Base-by-base conservation (phyloP, 306 rosid species). In the Fragaria nilgerrensis region DNA sequence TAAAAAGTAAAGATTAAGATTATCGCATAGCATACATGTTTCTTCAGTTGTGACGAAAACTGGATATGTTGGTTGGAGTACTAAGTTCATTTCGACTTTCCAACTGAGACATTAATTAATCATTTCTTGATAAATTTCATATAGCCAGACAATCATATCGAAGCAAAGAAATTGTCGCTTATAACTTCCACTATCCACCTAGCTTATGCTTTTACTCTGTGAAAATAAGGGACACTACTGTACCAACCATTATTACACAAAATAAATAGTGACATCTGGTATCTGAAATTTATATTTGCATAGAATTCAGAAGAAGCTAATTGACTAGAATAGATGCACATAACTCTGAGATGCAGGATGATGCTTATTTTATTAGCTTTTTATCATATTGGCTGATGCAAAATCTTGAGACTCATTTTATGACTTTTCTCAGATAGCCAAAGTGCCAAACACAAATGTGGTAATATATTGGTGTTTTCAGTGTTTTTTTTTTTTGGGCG, bases 131-230 rank as follows among this genome's bases (percentile, higher is more conserved):
- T 69, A 12, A 66, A 48, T 72, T 13, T 67, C 22, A 2, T 50
- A 47, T 74, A 74, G 68, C 23, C 67, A 63, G 43, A 59, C 25
- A 71, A 71, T 49, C 9, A 71, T 44, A 29, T 48, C 17, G 44
- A 29, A 23, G 74, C 61, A 55, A 23, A 22, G 34, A 34, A 41
- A 62, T 36, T 15, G 17, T 6, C 29, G 22, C 36, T 69, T 45
- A 23, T 25, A 50, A 69, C 56, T 22, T 69, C 55, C 37, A 69
- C 37, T 15, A 45, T 16, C 39, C 15, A 25, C 16, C 27, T 47
- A 70, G 27, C 44, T 27, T 20, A 70, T 48, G 75, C 12, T 48
- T 52, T 48, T 52, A 72, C 63, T 43, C 65, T 52, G 9, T 36
- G 48, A 36, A 34, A 36, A n/a, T 17, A 1, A 68, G 44, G 52